Base-by-base conservation (phyloP, 352 stramenopile species). In the Phytophthora sp. region DNA sequence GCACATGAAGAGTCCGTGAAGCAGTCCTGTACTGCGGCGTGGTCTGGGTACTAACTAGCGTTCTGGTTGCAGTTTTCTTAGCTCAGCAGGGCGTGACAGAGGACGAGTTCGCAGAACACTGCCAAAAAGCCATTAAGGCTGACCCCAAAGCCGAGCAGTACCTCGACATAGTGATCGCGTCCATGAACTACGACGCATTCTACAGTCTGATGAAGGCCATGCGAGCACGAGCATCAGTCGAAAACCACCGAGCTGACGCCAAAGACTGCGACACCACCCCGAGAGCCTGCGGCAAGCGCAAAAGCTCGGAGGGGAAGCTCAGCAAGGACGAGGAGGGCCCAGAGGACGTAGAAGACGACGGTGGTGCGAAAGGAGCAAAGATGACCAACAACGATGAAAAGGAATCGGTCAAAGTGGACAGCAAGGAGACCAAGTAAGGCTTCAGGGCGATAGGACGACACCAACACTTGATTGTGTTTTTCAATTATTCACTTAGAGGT, bases 181-280 rank as follows among this genome's bases (percentile, higher is more conserved):
- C 83, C 41, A 92, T 90, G 80, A 79, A 91, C 61, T 91, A 91
- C 54, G 69, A 88, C 28, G 81, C 81, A 6, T 92, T 92, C 65
- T 89, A 71, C 53, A 48, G 71, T 26, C 73, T 92, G 35, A 92
- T 92, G 81, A 88, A 89, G 64, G 62, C 72, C 37, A 91, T 92
- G 81, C 81, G 81, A 3, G 70, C 62, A 26, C 73, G 83, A 3
- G 81, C 83, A 9, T 64, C 69, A 10, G 63, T 79, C 18, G 75
- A 89, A 35, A 83, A 37, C 5, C n/a, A 35, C 38, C 44, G 66
- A 1, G 63, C 67, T 4, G 74, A 79, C 8, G 55, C 74, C 9
- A 82, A 82, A 62, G 55, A 66, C 37, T 64, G 48, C 18, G 53
- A 59, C 24, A 46, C 13, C 1, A 46, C 30, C 11, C 15, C 31